Base-by-base conservation (phyloP, 805 yeast species). In the Wickerhamomyces hampshirensis region DNA sequence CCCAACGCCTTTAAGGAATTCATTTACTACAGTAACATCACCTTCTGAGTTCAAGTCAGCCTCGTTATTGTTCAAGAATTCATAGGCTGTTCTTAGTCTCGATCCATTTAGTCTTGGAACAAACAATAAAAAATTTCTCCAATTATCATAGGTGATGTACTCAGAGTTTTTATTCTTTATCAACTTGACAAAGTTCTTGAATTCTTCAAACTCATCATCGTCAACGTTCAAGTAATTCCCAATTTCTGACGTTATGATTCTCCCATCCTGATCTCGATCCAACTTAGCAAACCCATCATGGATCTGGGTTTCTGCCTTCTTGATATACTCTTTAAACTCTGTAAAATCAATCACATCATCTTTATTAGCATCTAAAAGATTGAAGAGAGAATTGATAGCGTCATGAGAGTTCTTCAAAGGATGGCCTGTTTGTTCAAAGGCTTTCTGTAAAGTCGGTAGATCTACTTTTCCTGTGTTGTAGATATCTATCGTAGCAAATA, bases 41-140 rank as follows among this genome's bases (percentile, higher is more conserved):
- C 96, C 96, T 50, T 91, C 98, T 0, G 95, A 75, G 5, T 91
- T 80, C 28, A 88, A 61, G 52, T 87, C 95, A 13, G 86, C 95
- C 18, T 79, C 74, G 45, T 84, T 93, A 34, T 53, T 50, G 48
- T 85, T 95, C 43, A 89, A 80, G 56, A 80, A 85, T 30, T 75
- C 70, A 58, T 79, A 91, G 5, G 96, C 96, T 0, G 96, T 82
- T 49, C 75, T 73, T 43, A 78, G 78, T 52, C 93, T 65, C 5
- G 91, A 81, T 3, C 93, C 94, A 42, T 77, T 69, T 15, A 75
- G 61, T 34, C 93, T 66, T 4, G 98, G 98, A 63, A 93, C 80
- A 48, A 91, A 75, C 34, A 89, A 58, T 18, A 91, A 62, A 33
- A 85, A 84, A 47, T 84, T 84, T 46, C 95, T 69, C 75, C 94